These are phyloP conservation scores for Viola pubescens DNA, from an alignment of 441 rosid genomes.

Conservation along the genomic window DNA sequence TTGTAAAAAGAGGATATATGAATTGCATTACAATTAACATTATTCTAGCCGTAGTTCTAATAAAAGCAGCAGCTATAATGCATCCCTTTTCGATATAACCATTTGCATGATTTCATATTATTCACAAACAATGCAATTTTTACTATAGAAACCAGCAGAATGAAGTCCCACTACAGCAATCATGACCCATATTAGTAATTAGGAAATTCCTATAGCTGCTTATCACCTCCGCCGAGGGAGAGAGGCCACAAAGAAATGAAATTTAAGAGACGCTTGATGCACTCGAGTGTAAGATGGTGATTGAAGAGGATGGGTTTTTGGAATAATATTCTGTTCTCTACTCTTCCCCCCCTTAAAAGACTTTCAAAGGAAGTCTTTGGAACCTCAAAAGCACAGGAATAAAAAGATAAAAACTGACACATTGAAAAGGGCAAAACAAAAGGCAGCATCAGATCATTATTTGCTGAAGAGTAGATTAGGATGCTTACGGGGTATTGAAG, in stretches of 20 bases:
- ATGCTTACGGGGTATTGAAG: slow-evolving; percentile 38
- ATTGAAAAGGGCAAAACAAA: neutral
- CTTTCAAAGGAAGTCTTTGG: neutral
- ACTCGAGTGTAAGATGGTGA: too few species aligned
- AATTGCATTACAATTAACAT: neutral
- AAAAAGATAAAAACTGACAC: neutral
- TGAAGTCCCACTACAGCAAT: too few species aligned
- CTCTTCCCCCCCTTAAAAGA: neutral
- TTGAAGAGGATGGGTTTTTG: too few species aligned
- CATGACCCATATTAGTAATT: too few species aligned
- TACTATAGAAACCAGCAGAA: neutral
- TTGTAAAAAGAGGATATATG: neutral
- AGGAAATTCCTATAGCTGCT: too few species aligned
- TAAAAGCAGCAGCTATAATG: too few species aligned
- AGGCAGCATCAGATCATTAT: neutral
- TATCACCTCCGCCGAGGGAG: too few species aligned
- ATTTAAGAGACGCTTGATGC: too few species aligned
- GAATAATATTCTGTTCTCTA: too few species aligned
- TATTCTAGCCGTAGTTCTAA: too few species aligned
- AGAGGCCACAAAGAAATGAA: too few species aligned
- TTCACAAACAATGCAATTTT: neutral
- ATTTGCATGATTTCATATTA: neutral
- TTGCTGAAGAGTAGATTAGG: neutral
- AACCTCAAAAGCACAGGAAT: neutral
- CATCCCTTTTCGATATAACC: too few species aligned